Evolutionary conservation across 1,284 basidiomycete species (phyloP).

Genomic region (Irpex lacteus): DNA sequence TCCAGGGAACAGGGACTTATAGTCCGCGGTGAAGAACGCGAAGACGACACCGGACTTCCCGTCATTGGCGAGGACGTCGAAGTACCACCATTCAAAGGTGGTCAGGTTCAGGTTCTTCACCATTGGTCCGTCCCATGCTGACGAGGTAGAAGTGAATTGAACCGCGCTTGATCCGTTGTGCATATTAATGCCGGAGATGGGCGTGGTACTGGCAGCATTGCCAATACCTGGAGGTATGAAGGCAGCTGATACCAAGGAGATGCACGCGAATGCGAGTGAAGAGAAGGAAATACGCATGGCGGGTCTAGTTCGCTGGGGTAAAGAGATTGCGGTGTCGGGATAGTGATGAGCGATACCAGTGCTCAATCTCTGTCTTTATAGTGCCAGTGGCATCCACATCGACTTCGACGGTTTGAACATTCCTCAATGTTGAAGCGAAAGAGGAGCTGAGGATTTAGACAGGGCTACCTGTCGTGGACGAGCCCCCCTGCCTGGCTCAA

Average conservation of each 20-base stretch:
- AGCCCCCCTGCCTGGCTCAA: background rate
- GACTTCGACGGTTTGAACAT: background rate
- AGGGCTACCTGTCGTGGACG: background rate
- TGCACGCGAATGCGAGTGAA: background rate
- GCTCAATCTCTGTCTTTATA: background rate
- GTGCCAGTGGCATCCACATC: background rate
- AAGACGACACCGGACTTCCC: constrained; percentile 2
- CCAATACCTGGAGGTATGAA: constrained; percentile 13
- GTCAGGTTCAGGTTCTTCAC: constrained; percentile 11
- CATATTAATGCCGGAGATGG: constrained; percentile 1
- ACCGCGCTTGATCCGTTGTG: constrained; percentile 7
- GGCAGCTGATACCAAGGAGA: background rate
- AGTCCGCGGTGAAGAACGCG: constrained; percentile 11
- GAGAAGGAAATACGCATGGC: background rate
- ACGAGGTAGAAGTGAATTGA: constrained; percentile 2
- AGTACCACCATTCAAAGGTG: constrained; percentile 16
- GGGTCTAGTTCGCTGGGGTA: background rate
- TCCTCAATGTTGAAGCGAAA: background rate
- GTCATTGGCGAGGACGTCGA: constrained; percentile 10
- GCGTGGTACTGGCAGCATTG: background rate
- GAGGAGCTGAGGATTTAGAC: background rate
- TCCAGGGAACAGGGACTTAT: constrained; percentile 9
- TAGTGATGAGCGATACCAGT: background rate
- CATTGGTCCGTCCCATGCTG: constrained; percentile 12
- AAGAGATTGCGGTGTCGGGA: background rate